phyloP scores from a whole-genome alignment of 2,329 filamentous ascomycete species.

The Hypoxylon sp. region DNA sequence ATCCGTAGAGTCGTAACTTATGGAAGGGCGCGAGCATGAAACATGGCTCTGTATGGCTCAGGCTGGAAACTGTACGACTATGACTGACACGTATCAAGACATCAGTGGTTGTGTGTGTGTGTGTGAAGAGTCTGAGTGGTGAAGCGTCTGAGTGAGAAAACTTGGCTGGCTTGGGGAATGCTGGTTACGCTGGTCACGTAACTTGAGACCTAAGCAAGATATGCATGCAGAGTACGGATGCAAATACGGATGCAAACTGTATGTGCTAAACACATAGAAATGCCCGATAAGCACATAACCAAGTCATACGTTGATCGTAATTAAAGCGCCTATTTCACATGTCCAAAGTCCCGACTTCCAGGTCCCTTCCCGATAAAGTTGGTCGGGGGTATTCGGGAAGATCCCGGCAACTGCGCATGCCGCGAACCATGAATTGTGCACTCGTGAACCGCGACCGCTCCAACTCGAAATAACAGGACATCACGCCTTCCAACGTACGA shows the following conservation, averaged over 20 bases:
- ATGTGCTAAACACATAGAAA: neutral
- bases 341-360: conserved; percentile 11
- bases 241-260: too few species aligned
- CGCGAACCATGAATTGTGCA: conserved; percentile 2
- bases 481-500: neutral
- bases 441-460: conserved; percentile 26
- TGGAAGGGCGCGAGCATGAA: neutral
- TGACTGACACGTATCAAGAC: neutral
- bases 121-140: too few species aligned
- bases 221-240: too few species aligned
- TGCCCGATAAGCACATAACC: neutral
- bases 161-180: too few species aligned
- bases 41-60: too few species aligned
- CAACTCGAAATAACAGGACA: conserved; percentile 12
- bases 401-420: conserved; percentile 21
- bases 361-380: conserved; percentile 15
- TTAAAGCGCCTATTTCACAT: conserved; percentile 23
- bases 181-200: too few species aligned
- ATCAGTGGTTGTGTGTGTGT: neutral
- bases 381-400: conserved; percentile 8
- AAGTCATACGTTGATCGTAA: conserved; percentile 5
- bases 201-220: too few species aligned
- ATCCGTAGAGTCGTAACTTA: neutral
- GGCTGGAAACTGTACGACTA: too few species aligned
- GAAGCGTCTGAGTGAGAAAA: too few species aligned